Conservation (phyloP, 495 filamentous ascomycete genomes). For the Penicillium waksmanii region DNA sequence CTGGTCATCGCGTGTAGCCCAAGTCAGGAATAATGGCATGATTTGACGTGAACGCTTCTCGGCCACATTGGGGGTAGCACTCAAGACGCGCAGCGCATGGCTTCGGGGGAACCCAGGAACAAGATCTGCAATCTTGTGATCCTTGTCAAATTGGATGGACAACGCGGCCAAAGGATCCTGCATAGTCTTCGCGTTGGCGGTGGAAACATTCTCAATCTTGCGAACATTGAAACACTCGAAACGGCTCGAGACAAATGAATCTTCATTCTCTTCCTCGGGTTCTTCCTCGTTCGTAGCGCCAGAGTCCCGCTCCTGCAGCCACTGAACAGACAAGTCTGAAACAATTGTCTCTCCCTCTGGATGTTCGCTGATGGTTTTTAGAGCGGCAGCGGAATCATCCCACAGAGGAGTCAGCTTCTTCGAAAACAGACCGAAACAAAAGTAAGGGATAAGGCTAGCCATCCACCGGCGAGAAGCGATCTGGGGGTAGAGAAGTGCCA, state of each 20-base stretch:
- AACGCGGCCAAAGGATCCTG: slow-evolving; percentile 28
- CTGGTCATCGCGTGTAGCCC: slow-evolving; percentile 59
- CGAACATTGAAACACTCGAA: slow-evolving; percentile 83
- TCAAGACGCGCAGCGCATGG: slow-evolving; percentile 80
- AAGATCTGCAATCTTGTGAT: slow-evolving; percentile 36
- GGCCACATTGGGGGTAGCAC: slow-evolving; percentile 70
- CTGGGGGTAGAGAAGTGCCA: slow-evolving; percentile 63
- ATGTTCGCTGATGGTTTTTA: slow-evolving; percentile 74
- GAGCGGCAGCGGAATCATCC: slow-evolving; percentile 75
- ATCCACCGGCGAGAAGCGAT: slow-evolving; percentile 63
- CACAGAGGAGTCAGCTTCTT: slow-evolving; percentile 80
- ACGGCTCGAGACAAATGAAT: slow-evolving; percentile 46
- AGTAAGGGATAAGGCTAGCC: slow-evolving; percentile 71
- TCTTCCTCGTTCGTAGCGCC: slow-evolving; percentile 26
- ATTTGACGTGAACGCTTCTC: slow-evolving; percentile 84
- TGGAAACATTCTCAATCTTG: slow-evolving; percentile 54
- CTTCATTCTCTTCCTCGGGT: slow-evolving; percentile 28
- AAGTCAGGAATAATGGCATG: slow-evolving; percentile 83
- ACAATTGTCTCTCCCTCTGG: slow-evolving; percentile 74
- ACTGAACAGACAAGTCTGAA: slow-evolving; percentile 73
- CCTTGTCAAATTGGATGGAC: slow-evolving; percentile 38
- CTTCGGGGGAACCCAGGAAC: slow-evolving; percentile 58
- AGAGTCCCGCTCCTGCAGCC: slow-evolving; percentile 67
- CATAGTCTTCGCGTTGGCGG: slow-evolving; percentile 28
- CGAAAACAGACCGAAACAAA: slow-evolving; percentile 87